phyloP scores from a whole-genome alignment of 2,329 filamentous ascomycete species.

The Pseudogymnoascus verrucosus region DNA sequence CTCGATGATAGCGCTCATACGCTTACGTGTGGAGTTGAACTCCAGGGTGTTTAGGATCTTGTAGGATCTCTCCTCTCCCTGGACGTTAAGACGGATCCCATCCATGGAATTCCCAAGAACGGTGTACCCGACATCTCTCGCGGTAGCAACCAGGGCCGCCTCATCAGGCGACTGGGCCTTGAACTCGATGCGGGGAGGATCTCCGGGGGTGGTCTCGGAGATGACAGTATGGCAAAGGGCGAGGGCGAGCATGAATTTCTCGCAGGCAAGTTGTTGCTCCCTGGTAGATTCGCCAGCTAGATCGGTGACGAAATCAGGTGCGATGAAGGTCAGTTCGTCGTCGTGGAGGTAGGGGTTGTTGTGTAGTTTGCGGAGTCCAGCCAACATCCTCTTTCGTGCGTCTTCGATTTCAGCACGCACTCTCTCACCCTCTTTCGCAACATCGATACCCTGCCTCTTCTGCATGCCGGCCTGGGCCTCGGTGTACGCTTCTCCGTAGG shows the following conservation, averaged over 20 bases:
- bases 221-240: constrained; percentile 95
- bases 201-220: constrained; percentile 76
- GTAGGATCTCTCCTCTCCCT: constrained; percentile 79
- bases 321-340: constrained; percentile 84
- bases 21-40: constrained; percentile 93
- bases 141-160: constrained; percentile 89
- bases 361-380: constrained; percentile 65
- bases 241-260: constrained; percentile 88
- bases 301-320: constrained; percentile 81
- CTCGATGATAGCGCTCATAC: constrained; percentile 93
- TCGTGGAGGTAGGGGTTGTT: constrained; percentile 88
- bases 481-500: constrained; percentile 95
- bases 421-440: constrained; percentile 67
- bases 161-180: constrained; percentile 97
- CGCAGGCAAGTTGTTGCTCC: constrained; percentile 69
- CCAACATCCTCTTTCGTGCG: constrained; percentile 65
- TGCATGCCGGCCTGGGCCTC: constrained; percentile 96
- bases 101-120: constrained; percentile 74
- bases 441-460: constrained; percentile 78
- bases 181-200: constrained; percentile 84
- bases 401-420: constrained; percentile 70
- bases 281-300: constrained; percentile 67
- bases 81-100: constrained; percentile 75
- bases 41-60: constrained; percentile 89
- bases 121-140: constrained; percentile 90